Percentiles rank a stretch among this genome's conserved stretches.
Evolutionary conservation across 1,284 basidiomycete genomes (phyloP).

Genomic region (Neolentinus lepideus): DNA sequence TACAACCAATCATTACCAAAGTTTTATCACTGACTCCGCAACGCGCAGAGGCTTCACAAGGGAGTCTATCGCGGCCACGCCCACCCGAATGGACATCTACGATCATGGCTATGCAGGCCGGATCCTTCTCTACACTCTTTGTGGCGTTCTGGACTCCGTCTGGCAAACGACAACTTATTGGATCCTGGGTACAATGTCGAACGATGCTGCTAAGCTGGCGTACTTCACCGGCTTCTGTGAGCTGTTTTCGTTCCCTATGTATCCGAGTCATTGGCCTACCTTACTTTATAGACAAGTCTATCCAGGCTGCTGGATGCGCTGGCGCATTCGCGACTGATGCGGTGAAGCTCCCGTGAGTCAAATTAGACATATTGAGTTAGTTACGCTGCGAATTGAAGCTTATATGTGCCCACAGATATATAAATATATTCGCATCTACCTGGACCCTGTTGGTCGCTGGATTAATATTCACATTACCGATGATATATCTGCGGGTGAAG

Average conservation of each 20-base stretch:
- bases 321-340: conserved; percentile 36
- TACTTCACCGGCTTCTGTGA: conserved; percentile 40
- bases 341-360: conserved; percentile 27
- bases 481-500: conserved; percentile 34
- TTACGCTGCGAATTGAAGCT: conserved; percentile 11
- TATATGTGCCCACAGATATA: conserved; percentile 19
- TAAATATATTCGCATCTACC: conserved; percentile 36
- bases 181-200: conserved; percentile 43
- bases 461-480: conserved; percentile 32
- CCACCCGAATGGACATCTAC: conserved; percentile 44
- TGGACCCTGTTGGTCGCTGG: conserved; percentile 34
- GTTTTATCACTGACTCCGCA: not conserved
- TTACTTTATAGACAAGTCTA: conserved; percentile 28
- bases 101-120: conserved; percentile 43
- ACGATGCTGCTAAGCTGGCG: conserved; percentile 37
- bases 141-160: conserved; percentile 46
- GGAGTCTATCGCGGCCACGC: conserved; percentile 26
- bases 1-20: not conserved
- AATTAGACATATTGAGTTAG: not conserved
- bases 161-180: conserved; percentile 56
- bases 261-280: not conserved
- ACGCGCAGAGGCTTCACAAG: conserved; percentile 50
- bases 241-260: conserved; percentile 11
- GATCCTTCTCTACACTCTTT: conserved; percentile 50
- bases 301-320: conserved; percentile 36